Evolutionary conservation across 495 filamentous ascomycete species (phyloP), one percentile per base, ranked within the genome.

Genomic region (Schizothecium vesticola): DNA sequence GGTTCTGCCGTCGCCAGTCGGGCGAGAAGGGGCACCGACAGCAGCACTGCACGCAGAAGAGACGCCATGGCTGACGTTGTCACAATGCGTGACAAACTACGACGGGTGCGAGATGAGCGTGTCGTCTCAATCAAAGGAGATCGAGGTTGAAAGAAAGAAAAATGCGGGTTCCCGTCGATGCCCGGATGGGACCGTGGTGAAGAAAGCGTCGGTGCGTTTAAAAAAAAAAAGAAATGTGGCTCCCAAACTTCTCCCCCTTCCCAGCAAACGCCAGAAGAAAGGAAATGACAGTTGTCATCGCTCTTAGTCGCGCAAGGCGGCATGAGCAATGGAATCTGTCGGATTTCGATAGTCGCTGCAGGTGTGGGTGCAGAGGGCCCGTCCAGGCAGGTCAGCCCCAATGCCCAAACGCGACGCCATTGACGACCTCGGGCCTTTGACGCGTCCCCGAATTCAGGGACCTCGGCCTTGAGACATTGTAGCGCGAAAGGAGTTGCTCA

Each of bases 1-100:
- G 60, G 64, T 25, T 70, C 60, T 26, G 63, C 66, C 24, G 51
- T 3, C 13, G 57, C 56, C 60, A 63, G 63, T 25, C 25, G 24
- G 26, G 64, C 26, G 31, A 58, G n/a, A n/a, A 61, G 59, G 43
- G 43, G 57, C 26, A 33, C 33, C 25, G 66, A 26, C 16, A 69
- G 64, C 23, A 63, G 43, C 56, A 31, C 23, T 57, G 31, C 26
- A 1, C 16, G 19, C 16, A 56, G 29, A 4, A 58, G 22, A 56
- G 57, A 43, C 24, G 29, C 13, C 63, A 65, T 65, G 43, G 51
- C 8, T 25, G 23, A 19, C n/a, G n/a, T 26, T 56, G 36, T 23
- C 61, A 64, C 19, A 8, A 51, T 51, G 43, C 19, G 43, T n/a
- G 43, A 19, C 43, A 51, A n/a, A 51, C 43, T 16, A 51, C 43